Conservation (phyloP, 805 yeast species). For the Myxozyma neotropica region DNA sequence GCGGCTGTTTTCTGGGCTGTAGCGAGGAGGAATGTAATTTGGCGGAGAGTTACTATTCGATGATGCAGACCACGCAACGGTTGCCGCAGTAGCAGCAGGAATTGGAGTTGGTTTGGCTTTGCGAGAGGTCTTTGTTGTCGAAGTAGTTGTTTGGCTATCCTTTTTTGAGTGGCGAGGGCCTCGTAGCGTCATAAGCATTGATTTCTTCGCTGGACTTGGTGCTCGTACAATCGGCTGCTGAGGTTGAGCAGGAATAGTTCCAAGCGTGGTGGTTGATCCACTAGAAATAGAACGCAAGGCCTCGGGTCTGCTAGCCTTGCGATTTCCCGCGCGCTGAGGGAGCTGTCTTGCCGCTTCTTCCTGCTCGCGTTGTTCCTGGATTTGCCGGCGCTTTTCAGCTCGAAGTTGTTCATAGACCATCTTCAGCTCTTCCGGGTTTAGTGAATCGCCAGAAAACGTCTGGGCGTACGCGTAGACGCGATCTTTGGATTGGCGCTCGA, state of each 20-base stretch:
- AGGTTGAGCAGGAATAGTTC: background rate
- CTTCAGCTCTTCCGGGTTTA: slow-evolving; percentile 24
- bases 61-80: slow-evolving; percentile 22
- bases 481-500: slow-evolving; percentile 47
- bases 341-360: slow-evolving; percentile 10
- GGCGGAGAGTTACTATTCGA: slow-evolving; percentile 10
- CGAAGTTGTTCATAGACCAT: slow-evolving; percentile 27
- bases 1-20: slow-evolving; percentile 7
- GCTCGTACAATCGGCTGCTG: slow-evolving; percentile 12
- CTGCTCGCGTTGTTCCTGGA: slow-evolving; percentile 9
- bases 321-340: slow-evolving; percentile 8
- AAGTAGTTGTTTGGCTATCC: background rate
- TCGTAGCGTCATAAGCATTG: slow-evolving; percentile 33
- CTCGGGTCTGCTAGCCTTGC: slow-evolving; percentile 5
- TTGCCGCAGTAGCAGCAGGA: slow-evolving; percentile 28
- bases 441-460: slow-evolving; percentile 18
- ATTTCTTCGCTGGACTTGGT: slow-evolving; percentile 26
- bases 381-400: slow-evolving; percentile 19
- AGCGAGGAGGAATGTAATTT: slow-evolving; percentile 1
- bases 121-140: background rate
- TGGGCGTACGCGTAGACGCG: slow-evolving; percentile 37
- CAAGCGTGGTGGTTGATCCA: background rate
- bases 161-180: slow-evolving; percentile 26
- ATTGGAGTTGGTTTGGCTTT: slow-evolving; percentile 1
- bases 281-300: slow-evolving; percentile 16